A percentile compares a stretch with the other conserved stretches of the same genome.
Evolutionary conservation across 1,139 yeast species (phyloP).

Genomic region (Taphrina betulina): DNA sequence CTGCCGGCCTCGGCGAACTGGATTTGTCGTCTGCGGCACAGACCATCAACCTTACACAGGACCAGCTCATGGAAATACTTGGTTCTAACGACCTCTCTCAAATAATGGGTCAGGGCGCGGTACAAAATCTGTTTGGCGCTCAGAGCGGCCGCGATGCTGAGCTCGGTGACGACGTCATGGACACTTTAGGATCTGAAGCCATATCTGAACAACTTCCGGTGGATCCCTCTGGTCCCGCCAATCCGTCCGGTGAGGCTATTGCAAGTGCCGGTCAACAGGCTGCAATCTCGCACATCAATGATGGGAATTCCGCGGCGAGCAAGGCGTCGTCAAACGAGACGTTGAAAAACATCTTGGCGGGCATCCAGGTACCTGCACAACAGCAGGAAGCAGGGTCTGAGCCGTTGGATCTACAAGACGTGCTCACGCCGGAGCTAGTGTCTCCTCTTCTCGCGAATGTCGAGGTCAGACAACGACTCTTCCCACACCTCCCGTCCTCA

Average conservation of each 20-base stretch:
- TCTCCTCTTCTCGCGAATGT: conserved; percentile 14
- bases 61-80: conserved; percentile 11
- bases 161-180: not conserved
- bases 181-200: not conserved
- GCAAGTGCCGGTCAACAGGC: conserved; percentile 14
- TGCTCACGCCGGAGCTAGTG: conserved; percentile 5
- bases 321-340: not conserved
- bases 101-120: conserved; percentile 4
- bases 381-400: not conserved
- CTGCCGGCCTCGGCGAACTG: not conserved
- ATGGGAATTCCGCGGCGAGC: not conserved
- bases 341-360: conserved; percentile 1
- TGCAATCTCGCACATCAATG: conserved; percentile 8
- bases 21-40: conserved; percentile 12
- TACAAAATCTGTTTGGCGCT: conserved; percentile 6
- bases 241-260: conserved; percentile 10
- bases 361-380: conserved; percentile 10
- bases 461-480: conserved; percentile 3
- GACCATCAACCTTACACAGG: conserved; percentile 10
- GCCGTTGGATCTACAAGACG: conserved; percentile 10
- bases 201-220: conserved; percentile 2
- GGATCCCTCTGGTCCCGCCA: not conserved
- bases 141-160: not conserved
- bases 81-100: conserved; percentile 13
- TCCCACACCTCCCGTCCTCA: conserved; percentile 12